These are phyloP conservation scores for Zostera marina DNA, from an alignment of 116 monocot genomes.

Conservation along the genomic window DNA sequence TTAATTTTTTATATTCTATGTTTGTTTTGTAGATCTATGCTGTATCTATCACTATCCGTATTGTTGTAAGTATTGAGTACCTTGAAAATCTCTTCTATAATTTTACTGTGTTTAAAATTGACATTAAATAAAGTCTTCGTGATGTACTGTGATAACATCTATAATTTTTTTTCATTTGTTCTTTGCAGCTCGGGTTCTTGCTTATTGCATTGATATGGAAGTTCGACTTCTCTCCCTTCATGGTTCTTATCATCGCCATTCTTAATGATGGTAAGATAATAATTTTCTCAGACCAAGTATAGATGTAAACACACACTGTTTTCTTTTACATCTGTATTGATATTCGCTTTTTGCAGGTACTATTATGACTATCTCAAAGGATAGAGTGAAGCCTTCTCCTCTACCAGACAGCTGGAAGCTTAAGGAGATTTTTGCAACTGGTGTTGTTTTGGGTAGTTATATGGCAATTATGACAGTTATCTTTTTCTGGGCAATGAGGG, in stretches of 20 bases:
- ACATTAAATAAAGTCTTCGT: not conserved
- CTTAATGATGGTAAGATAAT: conserved; percentile 62
- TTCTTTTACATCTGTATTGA: not conserved
- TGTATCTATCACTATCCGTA: conserved; percentile 90
- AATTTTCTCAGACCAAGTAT: too few species aligned
- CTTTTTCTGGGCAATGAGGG: conserved; percentile 28
- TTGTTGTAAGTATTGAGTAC: conserved; percentile 50
- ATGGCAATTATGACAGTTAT: conserved; percentile 21
- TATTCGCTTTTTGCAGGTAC: conserved; percentile 36
- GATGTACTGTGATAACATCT: not conserved
- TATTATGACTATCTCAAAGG: conserved; percentile 97
- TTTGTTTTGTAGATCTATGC: conserved; percentile 58
- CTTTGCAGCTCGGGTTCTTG: conserved; percentile 63
- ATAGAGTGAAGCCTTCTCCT: conserved; percentile 88
- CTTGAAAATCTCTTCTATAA: not conserved
- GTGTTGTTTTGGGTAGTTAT: conserved; percentile 63
- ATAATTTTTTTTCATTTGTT: not conserved
- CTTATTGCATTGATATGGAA: conserved; percentile 88
- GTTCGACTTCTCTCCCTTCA: conserved; percentile 87
- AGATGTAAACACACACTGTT: not conserved
- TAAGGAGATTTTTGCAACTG: conserved; percentile 90
- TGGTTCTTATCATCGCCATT: conserved; percentile 90
- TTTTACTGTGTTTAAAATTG: not conserved
- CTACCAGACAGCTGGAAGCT: conserved; percentile 91
- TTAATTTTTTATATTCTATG: conserved; percentile 3